phyloP scores from a whole-genome alignment of 345 rosid genomes.

The Populus davidiana region DNA sequence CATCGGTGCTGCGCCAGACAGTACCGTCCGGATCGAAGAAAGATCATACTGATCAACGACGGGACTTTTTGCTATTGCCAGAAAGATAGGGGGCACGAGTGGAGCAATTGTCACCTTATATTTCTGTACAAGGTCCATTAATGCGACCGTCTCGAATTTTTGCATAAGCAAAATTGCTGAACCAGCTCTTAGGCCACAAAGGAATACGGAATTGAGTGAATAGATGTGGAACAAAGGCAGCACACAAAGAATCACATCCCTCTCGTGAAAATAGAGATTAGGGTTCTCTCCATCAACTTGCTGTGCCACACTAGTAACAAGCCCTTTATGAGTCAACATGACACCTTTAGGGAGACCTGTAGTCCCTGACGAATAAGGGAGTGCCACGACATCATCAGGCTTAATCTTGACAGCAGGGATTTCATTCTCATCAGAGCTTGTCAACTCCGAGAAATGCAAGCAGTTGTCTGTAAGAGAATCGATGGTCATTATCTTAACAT shows the following conservation, averaged over 20 bases:
- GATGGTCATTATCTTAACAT: conserved; percentile 32
- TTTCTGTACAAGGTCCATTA: conserved; percentile 58
- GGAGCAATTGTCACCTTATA: conserved; percentile 72
- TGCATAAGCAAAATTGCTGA: conserved; percentile 81
- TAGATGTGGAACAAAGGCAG: conserved; percentile 85
- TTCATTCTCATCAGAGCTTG: conserved; percentile 40
- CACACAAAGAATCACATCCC: conserved; percentile 71
- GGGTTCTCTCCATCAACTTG: conserved; percentile 97
- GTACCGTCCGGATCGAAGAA: conserved; percentile 59
- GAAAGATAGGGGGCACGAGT: conserved; percentile 72
- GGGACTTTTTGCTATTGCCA: conserved; percentile 61
- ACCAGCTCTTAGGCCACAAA: conserved; percentile 76
- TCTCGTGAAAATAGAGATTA: conserved; percentile 58
- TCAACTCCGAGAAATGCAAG: conserved; percentile 60
- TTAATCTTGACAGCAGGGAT: conserved; percentile 37
- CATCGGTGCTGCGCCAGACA: conserved; percentile 87
- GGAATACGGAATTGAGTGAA: conserved; percentile 62
- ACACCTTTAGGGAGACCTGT: conserved; percentile 96
- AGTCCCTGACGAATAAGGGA: conserved; percentile 93
- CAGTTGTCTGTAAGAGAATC: conserved; percentile 46
- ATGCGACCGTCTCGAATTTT: conserved; percentile 56
- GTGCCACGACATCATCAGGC: conserved; percentile 73
- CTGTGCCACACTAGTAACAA: conserved; percentile 78
- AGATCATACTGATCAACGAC: conserved; percentile 62
- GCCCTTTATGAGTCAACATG: conserved; percentile 79